Evolutionary conservation across 2,329 filamentous ascomycete genomes (phyloP).

Genomic region (Arthrobotrys megalospora): DNA sequence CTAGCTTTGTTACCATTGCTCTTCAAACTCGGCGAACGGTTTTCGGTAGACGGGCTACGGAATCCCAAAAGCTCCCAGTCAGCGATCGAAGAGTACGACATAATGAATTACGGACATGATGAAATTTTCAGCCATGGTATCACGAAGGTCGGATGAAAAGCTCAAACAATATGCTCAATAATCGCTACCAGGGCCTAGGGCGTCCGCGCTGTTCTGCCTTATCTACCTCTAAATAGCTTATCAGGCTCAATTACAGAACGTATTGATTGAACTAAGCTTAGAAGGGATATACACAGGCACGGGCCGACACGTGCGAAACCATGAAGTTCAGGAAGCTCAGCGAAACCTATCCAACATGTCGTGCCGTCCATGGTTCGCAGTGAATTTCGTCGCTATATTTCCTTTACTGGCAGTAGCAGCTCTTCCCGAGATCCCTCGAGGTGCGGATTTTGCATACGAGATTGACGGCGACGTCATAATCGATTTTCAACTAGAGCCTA

Average conservation of each 20-base stretch:
- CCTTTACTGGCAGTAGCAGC: neutral
- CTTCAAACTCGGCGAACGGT: no score
- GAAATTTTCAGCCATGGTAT: neutral
- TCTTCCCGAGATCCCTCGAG: slow-evolving; percentile 21
- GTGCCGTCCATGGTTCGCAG: neutral
- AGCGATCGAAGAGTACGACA: no score
- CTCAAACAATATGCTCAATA: neutral
- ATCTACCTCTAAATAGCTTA: slow-evolving; percentile 1
- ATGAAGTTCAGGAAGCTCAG: neutral
- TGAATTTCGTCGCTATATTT: neutral
- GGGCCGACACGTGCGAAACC: neutral
- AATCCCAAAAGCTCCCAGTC: no score
- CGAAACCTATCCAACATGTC: neutral
- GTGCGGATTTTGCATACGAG: slow-evolving; percentile 34
- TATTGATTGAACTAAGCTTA: neutral
- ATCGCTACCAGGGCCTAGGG: neutral
- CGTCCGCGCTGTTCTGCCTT: neutral
- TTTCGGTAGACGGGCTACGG: no score
- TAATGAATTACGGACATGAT: no score
- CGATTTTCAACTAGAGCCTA: slow-evolving; percentile 8
- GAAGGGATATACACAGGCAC: neutral
- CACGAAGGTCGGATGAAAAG: neutral
- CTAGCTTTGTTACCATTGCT: no score
- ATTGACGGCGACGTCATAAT: slow-evolving; percentile 42
- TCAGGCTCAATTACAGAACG: neutral